Evolutionary conservation across 768 basidiomycete species (phyloP), one percentile per base, ranked within the genome.

Genomic region (Hygrophorus pudorinus): DNA sequence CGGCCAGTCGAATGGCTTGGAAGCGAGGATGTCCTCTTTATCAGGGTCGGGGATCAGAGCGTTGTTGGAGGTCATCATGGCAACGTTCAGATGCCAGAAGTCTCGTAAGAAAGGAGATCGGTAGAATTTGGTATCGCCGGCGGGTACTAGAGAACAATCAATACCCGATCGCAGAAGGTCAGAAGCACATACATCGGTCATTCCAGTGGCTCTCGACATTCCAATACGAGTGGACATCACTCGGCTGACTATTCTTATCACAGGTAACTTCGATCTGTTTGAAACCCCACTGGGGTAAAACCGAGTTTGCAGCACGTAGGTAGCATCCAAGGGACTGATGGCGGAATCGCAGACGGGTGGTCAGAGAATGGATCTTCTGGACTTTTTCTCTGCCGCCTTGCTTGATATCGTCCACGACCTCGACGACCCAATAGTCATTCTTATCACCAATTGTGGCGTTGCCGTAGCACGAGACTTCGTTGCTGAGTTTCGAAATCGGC

Each of bases 1-100:
- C 0, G 94, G 94, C 94, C 96, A 99, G 56, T 98, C 93, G 31
- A 75, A 74, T 0, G 94, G 93, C 53, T 75, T 78, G 28, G 91
- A 94, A 0, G 94, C 96, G 41, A 99, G 79, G 57, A 97, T 90
- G 59, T 99, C 96, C 54, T 94, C 90, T 65, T 98, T 98, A 71
- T 99, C 96, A 0, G 94, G 91, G 56, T 99, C 92, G 1, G 96
- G 96, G 32, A 98, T 62, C 44, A 99, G 81, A 0, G 96, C 94
- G 58, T 99, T 99, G 68, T 99, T 99, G 4, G 96, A 97, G 0
- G 94, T 96, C 89, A 93, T 92, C 96, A 99, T 99, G 6, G 93
- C 96, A 18, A 99, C 90, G 57, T 99, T 99, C 45, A 99, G 77
- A 60, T 99, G 94, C 82, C 90, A 93, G 64, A 99, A 99, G 65